Percentiles rank a stretch among this genome's conserved stretches.
Evolutionary conservation across 768 basidiomycete genomes (phyloP).

Genomic region (Mycena filopes): DNA sequence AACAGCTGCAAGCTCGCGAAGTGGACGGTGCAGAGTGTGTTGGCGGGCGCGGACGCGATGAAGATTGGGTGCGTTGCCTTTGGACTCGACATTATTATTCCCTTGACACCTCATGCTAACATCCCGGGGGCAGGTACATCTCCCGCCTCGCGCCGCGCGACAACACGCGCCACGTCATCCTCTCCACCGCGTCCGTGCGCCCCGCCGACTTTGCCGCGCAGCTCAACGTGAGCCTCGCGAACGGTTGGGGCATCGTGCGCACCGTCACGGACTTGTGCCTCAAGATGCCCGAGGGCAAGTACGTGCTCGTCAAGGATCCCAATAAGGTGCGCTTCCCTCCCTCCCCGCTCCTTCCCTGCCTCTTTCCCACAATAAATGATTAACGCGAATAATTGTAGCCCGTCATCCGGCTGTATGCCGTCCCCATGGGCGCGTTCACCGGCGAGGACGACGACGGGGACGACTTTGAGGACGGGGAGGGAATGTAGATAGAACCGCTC

Average conservation of each 20-base stretch:
- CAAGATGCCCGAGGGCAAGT: slow-evolving; percentile 98
- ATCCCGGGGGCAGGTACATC: slow-evolving; percentile 93
- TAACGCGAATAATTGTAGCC: slow-evolving; percentile 61
- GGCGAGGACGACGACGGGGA: slow-evolving; percentile 78
- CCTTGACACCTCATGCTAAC: no score
- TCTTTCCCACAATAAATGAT: no score
- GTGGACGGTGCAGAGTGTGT: slow-evolving; percentile 95
- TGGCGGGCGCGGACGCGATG: slow-evolving; percentile 95
- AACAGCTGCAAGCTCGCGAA: slow-evolving; percentile 97
- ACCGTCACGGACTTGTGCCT: slow-evolving; percentile 94
- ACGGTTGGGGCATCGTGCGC: slow-evolving; percentile 99
- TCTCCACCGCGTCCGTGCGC: slow-evolving; percentile 94
- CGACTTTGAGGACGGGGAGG: slow-evolving; percentile 46
- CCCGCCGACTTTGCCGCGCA: slow-evolving; percentile 94
- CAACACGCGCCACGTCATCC: slow-evolving; percentile 93
- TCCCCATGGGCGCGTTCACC: slow-evolving; percentile 89
- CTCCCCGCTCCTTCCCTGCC: no score
- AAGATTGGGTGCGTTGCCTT: slow-evolving; percentile 86
- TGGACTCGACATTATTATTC: slow-evolving; percentile 26
- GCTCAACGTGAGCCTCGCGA: slow-evolving; percentile 93
- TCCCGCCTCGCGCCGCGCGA: slow-evolving; percentile 95
- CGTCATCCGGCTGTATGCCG: slow-evolving; percentile 91
- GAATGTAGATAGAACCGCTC: no score
- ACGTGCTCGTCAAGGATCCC: slow-evolving; percentile 96
- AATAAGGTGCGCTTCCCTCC: slow-evolving; percentile 69